These are phyloP conservation scores for Claviceps arundinis DNA, from an alignment of 2,329 filamentous ascomycete species.

Conservation along the genomic window DNA sequence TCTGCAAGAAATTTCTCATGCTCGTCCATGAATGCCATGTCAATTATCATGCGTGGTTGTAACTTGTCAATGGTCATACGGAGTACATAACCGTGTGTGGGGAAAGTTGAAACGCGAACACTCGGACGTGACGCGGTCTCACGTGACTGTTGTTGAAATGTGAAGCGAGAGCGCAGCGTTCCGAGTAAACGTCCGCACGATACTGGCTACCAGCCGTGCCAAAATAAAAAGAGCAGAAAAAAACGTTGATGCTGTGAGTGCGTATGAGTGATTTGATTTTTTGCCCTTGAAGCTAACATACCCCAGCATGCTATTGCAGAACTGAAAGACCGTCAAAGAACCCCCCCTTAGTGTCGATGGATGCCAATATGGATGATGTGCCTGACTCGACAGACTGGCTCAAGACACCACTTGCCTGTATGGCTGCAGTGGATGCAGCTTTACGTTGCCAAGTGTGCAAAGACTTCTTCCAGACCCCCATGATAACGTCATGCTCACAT, in stretches of 20 bases:
- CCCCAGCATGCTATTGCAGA: neutral
- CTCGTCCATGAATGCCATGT: constrained; percentile 34
- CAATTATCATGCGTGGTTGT: neutral
- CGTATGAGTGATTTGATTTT: neutral
- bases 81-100: neutral
- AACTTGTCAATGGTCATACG: no score
- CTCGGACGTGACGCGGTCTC: constrained; percentile 19
- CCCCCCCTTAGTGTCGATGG: constrained; percentile 14
- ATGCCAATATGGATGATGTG: constrained; percentile 26
- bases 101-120: neutral
- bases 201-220: neutral
- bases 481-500: constrained; percentile 88
- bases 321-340: neutral
- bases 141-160: constrained; percentile 15
- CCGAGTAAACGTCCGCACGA: neutral
- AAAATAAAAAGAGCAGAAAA: neutral
- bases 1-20: constrained; percentile 62
- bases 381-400: constrained; percentile 81
- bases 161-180: no score
- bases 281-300: neutral
- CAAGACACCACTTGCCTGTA: constrained; percentile 49
- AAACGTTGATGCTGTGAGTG: neutral
- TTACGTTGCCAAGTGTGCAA: constrained; percentile 96
- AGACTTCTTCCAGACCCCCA: constrained; percentile 88
- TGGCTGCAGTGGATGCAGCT: constrained; percentile 65